Evolutionary conservation across 2,329 filamentous ascomycete species (phyloP), one percentile per base, ranked within the genome.

Genomic region (Nemania diffusa): DNA sequence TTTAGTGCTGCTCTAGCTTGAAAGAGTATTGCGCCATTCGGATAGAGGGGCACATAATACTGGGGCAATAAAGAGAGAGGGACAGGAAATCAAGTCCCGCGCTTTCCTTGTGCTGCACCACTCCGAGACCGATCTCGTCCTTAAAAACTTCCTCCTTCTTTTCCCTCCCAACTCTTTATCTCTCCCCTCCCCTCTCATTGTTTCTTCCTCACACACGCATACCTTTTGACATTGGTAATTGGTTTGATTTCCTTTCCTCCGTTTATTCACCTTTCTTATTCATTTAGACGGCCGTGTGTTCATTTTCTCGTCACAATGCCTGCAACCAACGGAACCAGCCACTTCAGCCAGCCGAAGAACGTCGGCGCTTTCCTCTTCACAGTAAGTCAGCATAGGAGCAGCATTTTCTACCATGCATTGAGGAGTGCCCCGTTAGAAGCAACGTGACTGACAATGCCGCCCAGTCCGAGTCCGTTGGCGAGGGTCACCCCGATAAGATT

Each of bases 401-500:
- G 7, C 32, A 15, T n/a, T n/a, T 20, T 34, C 27, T 5, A 11
- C 40, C 9, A 3, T 15, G 26, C 34, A 63, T 66, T 56, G 55
- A n/a, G n/a, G n/a, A n/a, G 4, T 11, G 15, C 7, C n/a, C 20
- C 50, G 24, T 37, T n/a, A 40, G 20, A 17, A 26, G 34, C 20
- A 51, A 26, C 17, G 42, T 55, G 65, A 44, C 70, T 78, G 58
- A 77, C 66, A 5, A 32, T n/a, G 7, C 27, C 62, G 57, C 52
- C 8, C 70, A 90, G 88, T 96, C 92, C 82, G 92, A 96, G 84
- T 94, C 92, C 65, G 92, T 95, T 78, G 92, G 92, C 80, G 92
- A 95, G 84, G 92, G 92, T 75, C 94, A 97, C 85, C 93, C 94
- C 78, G 94, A 97, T 84, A 97, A 97, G 91, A 97, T 97, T 81